Percentiles rank a stretch among this genome's conserved stretches.
These are phyloP conservation scores for Fraxinus greggii DNA, from an alignment of 305 asterid species.

Conservation along the genomic window DNA sequence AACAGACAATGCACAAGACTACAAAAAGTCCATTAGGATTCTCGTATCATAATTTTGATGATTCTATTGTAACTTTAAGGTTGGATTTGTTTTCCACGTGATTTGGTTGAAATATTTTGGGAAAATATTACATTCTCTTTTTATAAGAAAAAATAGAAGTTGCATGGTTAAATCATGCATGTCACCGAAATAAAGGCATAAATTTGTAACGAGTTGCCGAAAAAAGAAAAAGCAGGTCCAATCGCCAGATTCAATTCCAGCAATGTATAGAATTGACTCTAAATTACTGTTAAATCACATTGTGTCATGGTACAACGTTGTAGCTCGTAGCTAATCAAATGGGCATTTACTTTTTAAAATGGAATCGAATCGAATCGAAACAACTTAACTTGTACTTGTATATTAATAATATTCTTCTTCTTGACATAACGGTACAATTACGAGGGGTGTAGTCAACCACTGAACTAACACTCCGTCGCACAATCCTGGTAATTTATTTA, in stretches of 20 bases:
- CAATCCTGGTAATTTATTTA: not conserved
- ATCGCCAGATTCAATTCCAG: not conserved
- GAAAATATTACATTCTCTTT: not conserved
- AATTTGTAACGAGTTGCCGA: not conserved
- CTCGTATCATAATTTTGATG: not conserved
- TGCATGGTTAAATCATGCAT: not conserved
- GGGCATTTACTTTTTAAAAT: too few species aligned
- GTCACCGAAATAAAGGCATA: not conserved
- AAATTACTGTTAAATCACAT: not conserved
- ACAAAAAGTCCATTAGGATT: not conserved
- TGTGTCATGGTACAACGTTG: not conserved
- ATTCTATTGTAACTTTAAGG: not conserved
- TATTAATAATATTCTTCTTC: not conserved
- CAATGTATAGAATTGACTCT: not conserved
- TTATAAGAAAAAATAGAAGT: not conserved
- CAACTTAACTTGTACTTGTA: not conserved
- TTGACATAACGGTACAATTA: not conserved
- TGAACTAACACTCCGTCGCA: not conserved
- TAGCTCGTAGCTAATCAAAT: not conserved
- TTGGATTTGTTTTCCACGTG: not conserved
- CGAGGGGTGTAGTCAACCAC: not conserved
- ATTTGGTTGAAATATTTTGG: not conserved
- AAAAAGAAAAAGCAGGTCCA: not conserved
- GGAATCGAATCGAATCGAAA: too few species aligned
- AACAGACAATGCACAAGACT: not conserved